Conservation (phyloP, 2,329 filamentous ascomycete species). For the Clonostachys byssicola region DNA sequence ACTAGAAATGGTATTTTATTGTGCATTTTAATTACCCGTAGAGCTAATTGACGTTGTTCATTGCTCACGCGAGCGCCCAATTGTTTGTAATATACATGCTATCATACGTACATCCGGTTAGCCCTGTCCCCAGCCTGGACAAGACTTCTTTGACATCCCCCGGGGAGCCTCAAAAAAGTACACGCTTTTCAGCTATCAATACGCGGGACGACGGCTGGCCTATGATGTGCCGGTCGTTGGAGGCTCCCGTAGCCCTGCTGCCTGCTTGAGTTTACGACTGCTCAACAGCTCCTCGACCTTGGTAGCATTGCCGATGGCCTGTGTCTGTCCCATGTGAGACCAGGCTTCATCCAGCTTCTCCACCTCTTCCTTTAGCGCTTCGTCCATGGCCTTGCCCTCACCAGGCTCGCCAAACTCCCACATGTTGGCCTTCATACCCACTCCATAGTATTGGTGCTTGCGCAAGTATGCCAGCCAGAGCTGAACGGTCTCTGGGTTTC, state of each 20-base stretch:
- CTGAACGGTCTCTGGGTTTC: slow-evolving; percentile 82
- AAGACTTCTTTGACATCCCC: no score
- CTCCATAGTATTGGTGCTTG: slow-evolving; percentile 91
- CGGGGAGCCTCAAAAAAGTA: no score
- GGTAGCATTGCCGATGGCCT: slow-evolving; percentile 42
- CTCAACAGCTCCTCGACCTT: slow-evolving; percentile 55
- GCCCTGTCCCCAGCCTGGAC: no score
- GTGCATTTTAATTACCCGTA: no score
- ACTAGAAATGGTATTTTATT: no score
- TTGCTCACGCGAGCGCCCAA: no score
- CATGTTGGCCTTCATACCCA: slow-evolving; percentile 98
- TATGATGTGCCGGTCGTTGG: slow-evolving; percentile 8
- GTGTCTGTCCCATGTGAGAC: slow-evolving; percentile 50
- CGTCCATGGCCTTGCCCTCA: slow-evolving; percentile 15
- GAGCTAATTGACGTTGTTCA: no score
- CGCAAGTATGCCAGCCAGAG: slow-evolving; percentile 89
- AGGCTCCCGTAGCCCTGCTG: slow-evolving; percentile 18
- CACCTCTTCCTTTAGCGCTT: slow-evolving; percentile 9
- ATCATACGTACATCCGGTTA: no score
- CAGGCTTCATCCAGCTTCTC: slow-evolving; percentile 44
- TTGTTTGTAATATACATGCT: no score
- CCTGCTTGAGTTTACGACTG: slow-evolving; percentile 40
- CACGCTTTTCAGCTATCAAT: no score
- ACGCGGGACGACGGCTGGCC: no score
- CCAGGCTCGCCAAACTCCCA: slow-evolving; percentile 80